Evolutionary conservation across 1,284 basidiomycete genomes (phyloP), one percentile per base, ranked within the genome.

Genomic region (Cryptococcus sp.): DNA sequence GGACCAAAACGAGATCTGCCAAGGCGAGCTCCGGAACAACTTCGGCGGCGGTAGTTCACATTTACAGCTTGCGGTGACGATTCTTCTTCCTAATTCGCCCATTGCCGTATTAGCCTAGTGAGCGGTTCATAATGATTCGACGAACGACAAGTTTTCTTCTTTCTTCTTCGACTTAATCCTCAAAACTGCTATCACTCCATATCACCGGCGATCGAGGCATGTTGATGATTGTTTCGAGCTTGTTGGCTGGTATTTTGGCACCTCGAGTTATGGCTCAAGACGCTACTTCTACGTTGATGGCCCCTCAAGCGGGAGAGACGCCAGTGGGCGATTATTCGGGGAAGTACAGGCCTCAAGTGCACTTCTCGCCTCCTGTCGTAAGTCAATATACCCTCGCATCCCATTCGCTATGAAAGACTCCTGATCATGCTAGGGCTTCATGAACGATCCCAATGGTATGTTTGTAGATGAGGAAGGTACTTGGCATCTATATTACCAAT

Each of bases 401-500:
- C 11, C 10, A n/a, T 9, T 39, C 10, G 19, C 9, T 10, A 22
- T 32, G 18, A 9, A n/a, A 7, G 40, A 24, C 21, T 9, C 24
- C 39, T 49, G 24, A 45, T n/a, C 39, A n/a, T 25, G 16, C 1
- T 37, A 71, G 67, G 65, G 66, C 25, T 78, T 76, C 52, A 76
- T 77, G 74, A 76, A 77, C 56, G 76, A 77, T 50, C 77, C 76
- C 3, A 78, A 77, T 53, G 76, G 77, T 25, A 53, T 73, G 32
- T 72, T 75, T 54, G 49, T 66, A 5, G 67, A 75, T 55, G 53
- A 48, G 24, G 69, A 74, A 41, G 75, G 74, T n/a, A 70, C 67
- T 4, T 77, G 70, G 67, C 76, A 78, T 54, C 48, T 77, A 46
- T 77, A 77, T 59, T 77, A 75, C 62, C 76, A 78, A 59, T 78